These are phyloP conservation scores for Musa beccarii DNA, from an alignment of 176 grass and related monocot genomes.

Conservation along the genomic window DNA sequence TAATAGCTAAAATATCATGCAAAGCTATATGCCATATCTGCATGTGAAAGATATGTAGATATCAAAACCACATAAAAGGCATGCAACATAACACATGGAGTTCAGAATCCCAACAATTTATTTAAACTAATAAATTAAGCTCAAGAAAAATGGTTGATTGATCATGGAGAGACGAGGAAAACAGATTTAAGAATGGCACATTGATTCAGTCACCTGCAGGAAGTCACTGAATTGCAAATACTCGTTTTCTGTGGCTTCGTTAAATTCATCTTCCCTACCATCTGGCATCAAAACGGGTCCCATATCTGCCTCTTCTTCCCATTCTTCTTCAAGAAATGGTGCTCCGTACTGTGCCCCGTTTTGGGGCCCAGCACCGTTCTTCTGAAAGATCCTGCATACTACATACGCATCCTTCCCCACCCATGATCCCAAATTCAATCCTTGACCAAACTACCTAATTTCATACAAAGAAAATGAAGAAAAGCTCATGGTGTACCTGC, in stretches of 20 bases:
- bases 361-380: conserved; percentile 75
- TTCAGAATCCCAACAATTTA: no score
- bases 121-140: no score
- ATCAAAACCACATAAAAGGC: no score
- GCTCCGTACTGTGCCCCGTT: conserved; percentile 98
- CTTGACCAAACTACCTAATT: background rate
- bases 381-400: conserved; percentile 93
- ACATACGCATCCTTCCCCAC: conserved; percentile 70
- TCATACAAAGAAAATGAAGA: background rate
- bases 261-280: conserved; percentile 28
- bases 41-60: no score
- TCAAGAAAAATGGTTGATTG: no score
- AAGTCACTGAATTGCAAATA: conserved; percentile 84
- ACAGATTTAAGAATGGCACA: background rate
- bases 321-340: conserved; percentile 89
- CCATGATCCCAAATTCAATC: conserved; percentile 5
- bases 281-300: conserved; percentile 36
- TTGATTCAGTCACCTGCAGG: conserved; percentile 36
- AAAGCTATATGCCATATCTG: no score
- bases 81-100: no score
- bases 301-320: conserved; percentile 49
- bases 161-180: no score
- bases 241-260: conserved; percentile 51
- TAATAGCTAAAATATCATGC: no score
- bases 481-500: background rate